These are phyloP conservation scores for Metschnikowia drakensbergensis DNA, from an alignment of 805 yeast species.

Conservation along the genomic window DNA sequence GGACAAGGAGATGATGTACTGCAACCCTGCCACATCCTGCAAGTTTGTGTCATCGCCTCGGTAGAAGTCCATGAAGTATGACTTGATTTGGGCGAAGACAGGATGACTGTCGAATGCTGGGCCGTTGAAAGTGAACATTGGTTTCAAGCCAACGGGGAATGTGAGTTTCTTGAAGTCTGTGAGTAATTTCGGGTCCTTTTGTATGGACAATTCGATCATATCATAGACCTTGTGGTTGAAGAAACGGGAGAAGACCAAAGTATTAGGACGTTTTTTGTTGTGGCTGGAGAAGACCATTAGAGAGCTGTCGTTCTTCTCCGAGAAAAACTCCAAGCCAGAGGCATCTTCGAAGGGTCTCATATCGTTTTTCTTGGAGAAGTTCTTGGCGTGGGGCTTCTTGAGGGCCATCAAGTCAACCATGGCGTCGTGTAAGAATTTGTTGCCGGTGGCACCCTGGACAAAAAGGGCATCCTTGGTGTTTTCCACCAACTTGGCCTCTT, in stretches of 20 bases:
- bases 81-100: conserved; percentile 76
- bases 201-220: conserved; percentile 84
- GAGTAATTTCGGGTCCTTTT: conserved; percentile 62
- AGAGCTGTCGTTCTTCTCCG: conserved; percentile 92
- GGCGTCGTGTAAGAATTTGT: conserved; percentile 77
- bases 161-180: conserved; percentile 77
- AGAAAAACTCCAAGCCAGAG: conserved; percentile 77
- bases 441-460: conserved; percentile 82
- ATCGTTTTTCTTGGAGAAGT: conserved; percentile 85
- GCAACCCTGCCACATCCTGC: conserved; percentile 93
- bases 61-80: conserved; percentile 86
- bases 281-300: conserved; percentile 72
- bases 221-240: conserved; percentile 89
- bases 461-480: conserved; percentile 87
- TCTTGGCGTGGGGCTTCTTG: conserved; percentile 85
- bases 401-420: conserved; percentile 84
- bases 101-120: conserved; percentile 89
- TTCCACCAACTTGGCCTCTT: conserved; percentile 84
- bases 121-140: conserved; percentile 92
- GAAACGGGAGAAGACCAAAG: conserved; percentile 81
- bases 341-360: conserved; percentile 92
- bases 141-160: conserved; percentile 85
- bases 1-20: conserved; percentile 79
- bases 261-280: conserved; percentile 91
- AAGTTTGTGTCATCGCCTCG: conserved; percentile 76